Evolutionary conservation across 257 asterid genomes (phyloP).

Genomic region (Solanum paucissectum): DNA sequence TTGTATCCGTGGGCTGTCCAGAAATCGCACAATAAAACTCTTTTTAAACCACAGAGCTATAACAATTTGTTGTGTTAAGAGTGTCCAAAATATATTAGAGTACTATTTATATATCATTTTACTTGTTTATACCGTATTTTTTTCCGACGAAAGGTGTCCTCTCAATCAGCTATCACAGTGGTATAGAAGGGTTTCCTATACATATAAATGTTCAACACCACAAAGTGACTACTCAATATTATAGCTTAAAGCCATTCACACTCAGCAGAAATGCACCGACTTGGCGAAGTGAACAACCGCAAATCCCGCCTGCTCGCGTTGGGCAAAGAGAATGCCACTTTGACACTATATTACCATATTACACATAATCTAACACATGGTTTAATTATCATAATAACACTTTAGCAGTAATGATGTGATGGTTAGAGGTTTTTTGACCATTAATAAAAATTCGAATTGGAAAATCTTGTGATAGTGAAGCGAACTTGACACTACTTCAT

Average conservation of each 20-base stretch:
- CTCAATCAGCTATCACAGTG: too few relatives aligned
- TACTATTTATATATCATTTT: too few relatives aligned
- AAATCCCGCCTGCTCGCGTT: constrained; percentile 33
- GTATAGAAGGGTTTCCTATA: too few relatives aligned
- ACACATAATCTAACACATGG: background rate
- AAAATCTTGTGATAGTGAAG: background rate
- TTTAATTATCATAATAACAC: background rate
- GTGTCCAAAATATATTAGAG: too few relatives aligned
- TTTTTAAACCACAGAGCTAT: too few relatives aligned
- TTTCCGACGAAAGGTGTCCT: background rate
- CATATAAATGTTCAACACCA: background rate
- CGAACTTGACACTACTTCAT: background rate
- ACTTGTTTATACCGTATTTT: too few relatives aligned
- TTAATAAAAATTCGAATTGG: background rate
- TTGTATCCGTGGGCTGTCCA: background rate
- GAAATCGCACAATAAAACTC: too few relatives aligned
- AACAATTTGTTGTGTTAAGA: too few relatives aligned
- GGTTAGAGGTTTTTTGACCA: background rate
- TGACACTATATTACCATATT: background rate
- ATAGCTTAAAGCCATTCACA: background rate
- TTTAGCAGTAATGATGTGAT: background rate
- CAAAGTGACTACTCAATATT: background rate
- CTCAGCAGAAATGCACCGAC: constrained; percentile 1
- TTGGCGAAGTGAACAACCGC: constrained; percentile 31
- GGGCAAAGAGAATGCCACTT: constrained; percentile 19